phyloP scores from a whole-genome alignment of 306 rosid species.

The Carpinus fangiana region DNA sequence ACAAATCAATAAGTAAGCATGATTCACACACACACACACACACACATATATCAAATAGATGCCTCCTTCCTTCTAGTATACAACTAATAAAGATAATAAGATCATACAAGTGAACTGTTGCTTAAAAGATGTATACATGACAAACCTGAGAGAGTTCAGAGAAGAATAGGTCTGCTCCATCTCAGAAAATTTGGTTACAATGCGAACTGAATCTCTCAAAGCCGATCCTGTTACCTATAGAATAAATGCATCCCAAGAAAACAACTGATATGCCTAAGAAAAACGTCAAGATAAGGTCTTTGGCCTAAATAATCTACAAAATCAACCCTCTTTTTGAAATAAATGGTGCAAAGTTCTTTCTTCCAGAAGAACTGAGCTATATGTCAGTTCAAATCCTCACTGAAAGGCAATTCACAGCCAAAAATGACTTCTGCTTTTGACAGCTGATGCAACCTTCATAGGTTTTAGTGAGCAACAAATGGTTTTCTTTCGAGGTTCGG shows the following conservation, averaged over 20 bases:
- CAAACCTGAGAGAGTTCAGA: conserved; percentile 69
- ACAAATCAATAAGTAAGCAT: conserved; percentile 25
- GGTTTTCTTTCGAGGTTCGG: neutral
- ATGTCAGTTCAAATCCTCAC: conserved; percentile 1
- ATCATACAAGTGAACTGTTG: conserved; percentile 17
- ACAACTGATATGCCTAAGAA: conserved; percentile 7
- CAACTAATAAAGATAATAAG: conserved; percentile 15
- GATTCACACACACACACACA: neutral
- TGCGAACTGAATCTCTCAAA: conserved; percentile 77
- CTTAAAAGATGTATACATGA: conserved; percentile 10
- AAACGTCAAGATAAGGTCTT: conserved; percentile 7
- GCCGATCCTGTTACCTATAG: conserved; percentile 74
- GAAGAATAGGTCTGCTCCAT: conserved; percentile 78
- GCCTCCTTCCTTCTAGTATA: conserved; percentile 15
- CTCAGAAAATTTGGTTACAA: conserved; percentile 69
- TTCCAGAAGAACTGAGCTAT: conserved; percentile 10
- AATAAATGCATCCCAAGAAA: conserved; percentile 20
- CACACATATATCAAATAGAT: neutral
- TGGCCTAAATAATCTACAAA: conserved; percentile 8
- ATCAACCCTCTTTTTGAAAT: conserved; percentile 2
- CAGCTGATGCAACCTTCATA: conserved; percentile 7
- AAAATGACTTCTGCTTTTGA: neutral
- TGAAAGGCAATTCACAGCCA: conserved; percentile 9
- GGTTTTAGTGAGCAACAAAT: conserved; percentile 15
- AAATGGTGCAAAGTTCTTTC: neutral